Conservation (phyloP, 495 filamentous ascomycete genomes). For the Evernia prunastri region DNA sequence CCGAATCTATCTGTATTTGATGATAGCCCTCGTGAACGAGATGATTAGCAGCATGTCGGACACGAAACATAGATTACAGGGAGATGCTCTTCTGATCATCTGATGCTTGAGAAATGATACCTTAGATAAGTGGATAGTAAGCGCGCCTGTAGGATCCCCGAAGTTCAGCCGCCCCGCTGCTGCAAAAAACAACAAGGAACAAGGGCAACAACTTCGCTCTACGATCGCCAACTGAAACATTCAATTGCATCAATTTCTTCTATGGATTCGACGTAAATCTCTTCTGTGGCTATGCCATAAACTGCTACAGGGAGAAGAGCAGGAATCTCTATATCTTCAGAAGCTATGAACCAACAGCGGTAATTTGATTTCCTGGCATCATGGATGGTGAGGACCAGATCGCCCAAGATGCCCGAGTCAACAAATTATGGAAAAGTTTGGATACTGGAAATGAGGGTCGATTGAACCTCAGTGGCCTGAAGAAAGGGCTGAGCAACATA, state of each 20-base stretch:
- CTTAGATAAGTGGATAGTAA: too few relatives aligned
- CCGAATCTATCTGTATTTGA: not conserved
- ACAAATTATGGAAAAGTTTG: constrained; percentile 71
- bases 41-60: too few relatives aligned
- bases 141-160: too few relatives aligned
- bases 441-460: constrained; percentile 69
- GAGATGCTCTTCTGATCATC: too few relatives aligned
- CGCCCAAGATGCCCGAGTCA: constrained; percentile 68
- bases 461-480: constrained; percentile 74
- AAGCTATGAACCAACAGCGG: constrained; percentile 18
- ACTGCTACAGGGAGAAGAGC: not conserved
- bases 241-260: not conserved
- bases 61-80: too few relatives aligned
- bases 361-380: constrained; percentile 8
- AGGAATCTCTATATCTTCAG: not conserved
- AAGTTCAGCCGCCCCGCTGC: not conserved
- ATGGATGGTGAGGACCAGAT: constrained; percentile 56
- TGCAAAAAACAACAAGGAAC: not conserved
- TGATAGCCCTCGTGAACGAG: not conserved
- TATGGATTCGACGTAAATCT: not conserved
- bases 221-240: not conserved
- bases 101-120: too few relatives aligned
- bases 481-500: constrained; percentile 76
- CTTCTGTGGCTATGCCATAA: not conserved
- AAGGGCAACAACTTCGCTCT: not conserved